phyloP scores from a whole-genome alignment of 2,329 filamentous ascomycete species.

The Trichophyton simii region DNA sequence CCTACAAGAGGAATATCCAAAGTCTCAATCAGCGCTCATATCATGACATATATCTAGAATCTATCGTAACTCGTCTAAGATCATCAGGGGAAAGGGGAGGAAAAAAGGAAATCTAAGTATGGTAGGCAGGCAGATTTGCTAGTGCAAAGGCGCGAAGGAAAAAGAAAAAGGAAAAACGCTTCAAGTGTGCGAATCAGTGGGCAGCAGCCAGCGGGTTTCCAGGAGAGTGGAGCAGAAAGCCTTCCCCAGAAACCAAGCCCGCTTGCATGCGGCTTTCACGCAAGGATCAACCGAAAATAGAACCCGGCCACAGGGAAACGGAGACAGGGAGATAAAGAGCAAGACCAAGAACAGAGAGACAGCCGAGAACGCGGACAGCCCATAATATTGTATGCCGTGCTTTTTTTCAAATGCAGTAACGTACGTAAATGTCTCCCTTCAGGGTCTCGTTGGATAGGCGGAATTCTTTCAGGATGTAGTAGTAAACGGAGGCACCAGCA shows the following conservation, averaged over 20 bases:
- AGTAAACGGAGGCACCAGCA: conserved; percentile 72
- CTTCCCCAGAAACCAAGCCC: background rate
- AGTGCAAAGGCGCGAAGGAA: background rate
- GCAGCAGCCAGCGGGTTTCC: background rate
- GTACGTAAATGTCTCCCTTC: conserved; percentile 90
- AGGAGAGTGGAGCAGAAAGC: background rate
- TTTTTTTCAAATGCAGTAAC: conserved; percentile 30
- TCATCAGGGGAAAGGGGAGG: background rate
- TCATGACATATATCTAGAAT: background rate
- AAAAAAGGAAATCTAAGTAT: background rate
- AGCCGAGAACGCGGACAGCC: background rate
- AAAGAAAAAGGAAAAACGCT: background rate
- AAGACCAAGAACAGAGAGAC: background rate
- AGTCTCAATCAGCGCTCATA: background rate
- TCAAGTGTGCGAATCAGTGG: background rate
- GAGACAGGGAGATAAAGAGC: background rate
- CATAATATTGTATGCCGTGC: background rate
- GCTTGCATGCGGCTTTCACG: background rate
- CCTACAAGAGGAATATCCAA: conserved; percentile 37
- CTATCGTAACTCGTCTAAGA: conserved; percentile 1
- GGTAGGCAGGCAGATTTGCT: background rate
- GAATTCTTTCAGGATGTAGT: conserved; percentile 88
- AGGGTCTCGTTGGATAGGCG: conserved; percentile 84
- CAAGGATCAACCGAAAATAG: background rate
- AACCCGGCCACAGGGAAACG: background rate